Base-by-base conservation (phyloP, 2,329 filamentous ascomycete species). In the Aspergillus ibericus region DNA sequence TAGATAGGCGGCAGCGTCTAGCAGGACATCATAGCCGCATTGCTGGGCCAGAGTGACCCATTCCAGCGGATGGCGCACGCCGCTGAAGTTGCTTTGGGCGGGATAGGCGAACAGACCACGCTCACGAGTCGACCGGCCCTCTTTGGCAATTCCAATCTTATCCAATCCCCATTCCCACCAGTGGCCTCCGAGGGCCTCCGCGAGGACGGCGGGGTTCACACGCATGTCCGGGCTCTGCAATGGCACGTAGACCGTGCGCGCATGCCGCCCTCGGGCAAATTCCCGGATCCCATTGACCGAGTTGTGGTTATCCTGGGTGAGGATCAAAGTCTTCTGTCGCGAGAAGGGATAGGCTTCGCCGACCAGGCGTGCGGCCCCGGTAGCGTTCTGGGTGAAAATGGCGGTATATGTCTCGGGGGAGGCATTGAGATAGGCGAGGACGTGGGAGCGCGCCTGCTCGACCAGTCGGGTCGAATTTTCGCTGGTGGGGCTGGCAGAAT, bases 281-380 rank as follows among this genome's bases (percentile, higher is more conserved):
- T 59, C 57, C 2, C 57, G 57, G 29, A 59, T 59, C 1, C 57
- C 57, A 25, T 59, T 59, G 6, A 59, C 53, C 10, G 57, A 59
- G 48, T 59, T 59, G 53, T 59, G 57, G 35, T 59, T 59, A 53
- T 59, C 57, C 13, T 44, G 50, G 10, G 57, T 59, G 18, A 59
- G 40, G 15, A 59, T 12, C 25, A 59, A 48, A 18, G 42, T 55
- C 5, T 42, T 40, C 22, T 47, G 36, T 6, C 57, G 20, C 7
- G 29, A 16, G 22, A 59, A 59, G 22, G 57, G 57, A 9, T 59
- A 59, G 2, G 57, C 48, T 25, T 59, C 57, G 13, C 47, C 57
- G 7, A 59, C 53, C 20, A 59, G 48, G 16, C 57, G 57, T 4
- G 57, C 57, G 5, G 57, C 57, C 6, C 57, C 57, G 6, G 57